Evolutionary conservation across 208 protist species (phyloP), one percentile per base, ranked within the genome.

Genomic region (Porcisia deanei): DNA sequence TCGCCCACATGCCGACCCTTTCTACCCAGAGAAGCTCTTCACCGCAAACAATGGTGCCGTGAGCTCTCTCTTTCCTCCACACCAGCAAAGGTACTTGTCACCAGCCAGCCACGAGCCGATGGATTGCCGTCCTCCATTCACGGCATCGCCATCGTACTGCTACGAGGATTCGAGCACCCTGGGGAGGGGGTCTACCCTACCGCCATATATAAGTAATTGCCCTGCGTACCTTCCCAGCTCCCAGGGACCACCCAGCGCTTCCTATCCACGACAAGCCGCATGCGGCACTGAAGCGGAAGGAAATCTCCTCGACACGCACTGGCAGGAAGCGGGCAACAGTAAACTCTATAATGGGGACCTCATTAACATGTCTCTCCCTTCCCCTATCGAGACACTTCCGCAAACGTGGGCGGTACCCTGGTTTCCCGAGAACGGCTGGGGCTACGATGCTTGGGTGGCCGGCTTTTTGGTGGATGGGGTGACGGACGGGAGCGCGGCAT

Each of bases 1-100:
- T 70, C 60, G 75, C 60, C 20, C 58, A 30, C 55, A 59, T 37
- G 63, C 58, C 18, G 65, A 25, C 39, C 66, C 63, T 0, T 79
- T 75, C 9, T n/a, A 76, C 57, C 57, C 64, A 34, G 22, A 39
- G 49, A 53, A 37, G 7, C 25, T 49, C 8, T 45, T 34, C 8
- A 45, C 22, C 20, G 30, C 22, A 16, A 16, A 18, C 34, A 30
- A 34, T 14, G 4, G 6, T 20, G 30, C 49, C 53, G 12, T 43
- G 2, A 64, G 16, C 53, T 81, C 71, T 2, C 45, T 57, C 14
- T 41, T 57, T 20, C 72, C 64, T 18, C 71, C 64, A 0, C 71
- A 70, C 34, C 71, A 75, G 4, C 69, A 75, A 1, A 49, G 22
- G 25, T 73, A 57, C 37, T 12, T 49, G 14, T 59, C 63, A 0